Evolutionary conservation across 2,329 filamentous ascomycete genomes (phyloP), one percentile per base, ranked within the genome.

Genomic region (Thielaviopsis punctulata): DNA sequence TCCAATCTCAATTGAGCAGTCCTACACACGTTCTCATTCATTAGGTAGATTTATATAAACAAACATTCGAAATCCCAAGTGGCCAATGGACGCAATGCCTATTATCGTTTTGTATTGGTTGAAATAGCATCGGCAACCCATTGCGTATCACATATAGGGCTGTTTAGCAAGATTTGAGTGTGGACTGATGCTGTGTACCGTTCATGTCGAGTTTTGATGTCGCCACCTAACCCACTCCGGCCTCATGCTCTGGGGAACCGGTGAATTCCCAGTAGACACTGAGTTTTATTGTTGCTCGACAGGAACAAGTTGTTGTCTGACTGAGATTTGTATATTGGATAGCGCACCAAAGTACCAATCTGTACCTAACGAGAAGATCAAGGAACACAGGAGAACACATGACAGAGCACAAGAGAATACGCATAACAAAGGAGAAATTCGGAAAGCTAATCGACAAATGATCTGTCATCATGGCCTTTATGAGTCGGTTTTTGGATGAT

Each of bases 261-360:
- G 10, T 27, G n/a, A 45, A 43, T 52, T 52, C 50, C 50, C 50
- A 52, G 50, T 52, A 52, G 50, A 43, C 22, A 47, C 24, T 33
- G 50, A 5, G 30, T 45, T 47, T 30, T 47, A 21, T 36, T 15
- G 30, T 36, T 36, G 30, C 13, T n/a, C 30, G 1, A 36, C 30
- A 36, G 30, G 30, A 36, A 36, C 30, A 36, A 15, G 9, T 36
- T 15, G n/a, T 15, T 36, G 30, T 36, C 30, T 4, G 30, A 36
- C 30, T 36, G n/a, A 4, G n/a, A n/a, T 15, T 15, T 12, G n/a
- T 36, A 36, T 36, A 15, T 33, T 36, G 13, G n/a, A 36, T n/a
- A 36, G 13, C n/a, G 3, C 5, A n/a, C 13, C 13, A 15, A 36
- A 15, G n/a, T 3, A 7, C 4, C 13, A 36, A 3, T 3, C 12